These are phyloP conservation scores for Cicer yamashitae DNA, from an alignment of 306 rosid species.

Conservation along the genomic window DNA sequence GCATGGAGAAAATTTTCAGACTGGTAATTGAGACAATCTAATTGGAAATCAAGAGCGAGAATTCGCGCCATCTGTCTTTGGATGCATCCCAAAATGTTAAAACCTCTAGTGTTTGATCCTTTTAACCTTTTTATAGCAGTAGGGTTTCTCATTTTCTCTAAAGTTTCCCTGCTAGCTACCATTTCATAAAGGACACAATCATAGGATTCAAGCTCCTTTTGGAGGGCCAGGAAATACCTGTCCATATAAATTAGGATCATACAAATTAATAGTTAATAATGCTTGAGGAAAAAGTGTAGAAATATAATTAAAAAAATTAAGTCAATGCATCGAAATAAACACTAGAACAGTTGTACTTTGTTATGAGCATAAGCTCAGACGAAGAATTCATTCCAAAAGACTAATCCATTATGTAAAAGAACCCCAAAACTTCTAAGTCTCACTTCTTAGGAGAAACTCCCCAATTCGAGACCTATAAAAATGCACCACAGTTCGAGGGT, in stretches of 20 bases:
- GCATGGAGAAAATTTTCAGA: conserved; percentile 88
- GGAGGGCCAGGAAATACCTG: conserved; percentile 90
- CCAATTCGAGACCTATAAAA: neutral
- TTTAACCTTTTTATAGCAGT: conserved; percentile 57
- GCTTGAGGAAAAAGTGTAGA: neutral
- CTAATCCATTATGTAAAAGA: neutral
- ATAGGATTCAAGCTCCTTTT: conserved; percentile 82
- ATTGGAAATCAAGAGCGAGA: conserved; percentile 82
- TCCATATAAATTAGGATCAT: conserved; percentile 25
- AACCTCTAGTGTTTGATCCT: conserved; percentile 63
- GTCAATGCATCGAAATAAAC: neutral
- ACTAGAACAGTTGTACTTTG: neutral
- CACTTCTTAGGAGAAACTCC: neutral
- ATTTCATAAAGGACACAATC: conserved; percentile 94
- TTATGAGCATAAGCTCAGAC: neutral
- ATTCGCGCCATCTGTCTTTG: conserved; percentile 93
- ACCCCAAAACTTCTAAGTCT: neutral
- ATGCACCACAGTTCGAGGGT: neutral
- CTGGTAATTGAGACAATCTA: conserved; percentile 84
- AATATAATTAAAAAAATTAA: conserved; percentile 8
- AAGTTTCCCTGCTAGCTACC: conserved; percentile 91
- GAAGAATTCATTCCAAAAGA: neutral
- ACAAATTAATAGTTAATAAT: conserved; percentile 22
- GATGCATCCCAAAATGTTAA: conserved; percentile 84
- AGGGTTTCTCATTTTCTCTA: conserved; percentile 66